Base-by-base conservation (phyloP, 306 rosid species). In the Astragalus glycyphyllos region DNA sequence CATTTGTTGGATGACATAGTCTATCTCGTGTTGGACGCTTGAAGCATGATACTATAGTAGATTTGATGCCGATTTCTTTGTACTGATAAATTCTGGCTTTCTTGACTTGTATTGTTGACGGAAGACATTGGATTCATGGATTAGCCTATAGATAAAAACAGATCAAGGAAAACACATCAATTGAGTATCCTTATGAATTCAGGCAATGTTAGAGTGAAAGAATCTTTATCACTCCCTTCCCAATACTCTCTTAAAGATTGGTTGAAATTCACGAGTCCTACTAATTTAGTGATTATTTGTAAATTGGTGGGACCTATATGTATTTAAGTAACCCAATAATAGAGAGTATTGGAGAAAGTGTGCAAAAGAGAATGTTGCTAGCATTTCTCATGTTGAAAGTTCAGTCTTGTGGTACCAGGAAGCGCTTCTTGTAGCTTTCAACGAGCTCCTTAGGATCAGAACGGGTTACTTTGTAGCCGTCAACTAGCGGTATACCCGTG, bases 361-460 rank as follows among this genome's bases (percentile, higher is more conserved):
- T n/a, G n/a, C n/a, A n/a, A n/a, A n/a, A n/a, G n/a, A n/a, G n/a
- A n/a, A n/a, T n/a, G n/a, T n/a, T n/a, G n/a, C n/a, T n/a, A n/a
- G n/a, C n/a, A n/a, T n/a, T n/a, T n/a, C n/a, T n/a, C n/a, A n/a
- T n/a, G n/a, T n/a, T 35, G 7, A 49, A 47, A 70, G 67, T 63
- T 55, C 32, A 55, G 44, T 49, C 42, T 44, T 55, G 10, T 54
- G 38, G 45, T 75, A 64, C 84, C 80, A 69, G 66, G 70, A 89
- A 84, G 55, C 83, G 91, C 62, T 69, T 87, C 90, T 78, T 92
- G 76, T 77, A 87, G 63, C 79, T 75, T 42, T 86, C 88, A 42
- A 89, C 80, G 12, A 77, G 84, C 73, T 82, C 92, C 76, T 74
- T 76, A 7, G 90, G 90, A 31, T 89, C 86, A 42, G 70, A 23